Evolutionary conservation across 2,329 filamentous ascomycete species (phyloP), one percentile per base, ranked within the genome.

Genomic region (Ophiostoma angusticollis): DNA sequence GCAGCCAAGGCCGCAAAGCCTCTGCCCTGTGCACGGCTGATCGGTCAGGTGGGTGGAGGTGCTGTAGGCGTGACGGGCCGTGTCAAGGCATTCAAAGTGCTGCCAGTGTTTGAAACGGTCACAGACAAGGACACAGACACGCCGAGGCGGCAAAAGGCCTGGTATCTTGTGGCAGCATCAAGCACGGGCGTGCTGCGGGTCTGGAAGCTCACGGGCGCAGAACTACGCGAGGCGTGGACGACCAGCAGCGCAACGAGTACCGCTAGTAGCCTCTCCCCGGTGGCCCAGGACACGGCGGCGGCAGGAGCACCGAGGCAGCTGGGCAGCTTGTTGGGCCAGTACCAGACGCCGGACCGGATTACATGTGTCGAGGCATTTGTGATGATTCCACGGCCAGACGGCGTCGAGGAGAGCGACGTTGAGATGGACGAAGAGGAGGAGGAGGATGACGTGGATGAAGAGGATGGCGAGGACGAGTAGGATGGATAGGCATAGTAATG

Each of bases 301-400:
- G 30, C n/a, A n/a, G n/a, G n/a, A n/a, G n/a, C 37, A 17, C 45
- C 50, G 25, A 55, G 50, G 47, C 55, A 60, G 44, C 50, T 83
- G 17, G 86, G 84, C 22, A 69, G 62, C 47, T 55, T 93, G 40
- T 56, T 94, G 31, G 85, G 79, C 13, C 77, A 72, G 23, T 91
- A 91, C 52, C 80, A 87, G 58, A 94, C 87, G 17, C 78, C 80
- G 32, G 87, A 89, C 56, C 70, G 91, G 41, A 86, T 96, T 49
- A 96, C 87, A 27, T 96, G 91, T 56, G 55, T 96, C 52, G 78
- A 76, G 50, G 80, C 80, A 17, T 96, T 93, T 62, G 65, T 84
- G 46, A 93, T 96, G 84, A 72, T 83, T 57, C 71, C 77, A 50
- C 65, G 70, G 33, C 71, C 74, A 13, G 74, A 77, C 29, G 70